Evolutionary conservation across 331 rosid species (phyloP), one percentile per base, ranked within the genome.

Genomic region (Phaseolus coccineus): DNA sequence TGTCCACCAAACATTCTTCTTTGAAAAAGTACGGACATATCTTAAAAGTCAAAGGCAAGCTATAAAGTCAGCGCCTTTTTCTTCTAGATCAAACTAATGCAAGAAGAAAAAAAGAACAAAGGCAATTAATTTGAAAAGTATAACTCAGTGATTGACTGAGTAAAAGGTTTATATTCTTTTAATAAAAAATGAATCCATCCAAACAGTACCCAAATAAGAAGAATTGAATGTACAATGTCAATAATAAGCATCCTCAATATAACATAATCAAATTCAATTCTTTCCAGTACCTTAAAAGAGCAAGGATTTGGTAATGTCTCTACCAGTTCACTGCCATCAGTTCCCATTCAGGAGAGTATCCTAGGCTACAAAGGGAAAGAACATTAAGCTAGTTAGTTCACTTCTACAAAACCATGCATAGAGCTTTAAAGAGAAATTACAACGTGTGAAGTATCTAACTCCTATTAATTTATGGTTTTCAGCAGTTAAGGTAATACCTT

Each of bases 201-300:
- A 65, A 75, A 63, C 14, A 67, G 63, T 68, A 63, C 19, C 6
- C 58, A 67, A 62, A 58, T 24, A 13, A 67, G 30, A 9, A 5
- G 77, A 30, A 48, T 4, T 44, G 61, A 27, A 66, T 57, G 69
- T 16, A 15, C 35, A 44, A 6, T 61, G 61, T 39, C 28, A 57
- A 40, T 24, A 24, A 24, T 24, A 24, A 24, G 48, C 3, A 70
- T 63, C 44, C 53, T 53, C 35, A 53, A 27, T 56, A 13, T 2
- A 65, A 65, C 65, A 40, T 7, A 56, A 9, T 19, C 16, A 35
- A 71, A 27, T 58, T 62, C 7, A 47, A 66, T 16, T 67, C 4
- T 48, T 57, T 46, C 31, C 35, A 53, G 69, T 86, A 94, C 97
- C 98, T 92, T 89, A 67, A 92, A 87, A 67, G 93, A 82, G 24